These are phyloP conservation scores for Beta macrorhiza DNA, from an alignment of 179 eudicot species.

Conservation along the genomic window DNA sequence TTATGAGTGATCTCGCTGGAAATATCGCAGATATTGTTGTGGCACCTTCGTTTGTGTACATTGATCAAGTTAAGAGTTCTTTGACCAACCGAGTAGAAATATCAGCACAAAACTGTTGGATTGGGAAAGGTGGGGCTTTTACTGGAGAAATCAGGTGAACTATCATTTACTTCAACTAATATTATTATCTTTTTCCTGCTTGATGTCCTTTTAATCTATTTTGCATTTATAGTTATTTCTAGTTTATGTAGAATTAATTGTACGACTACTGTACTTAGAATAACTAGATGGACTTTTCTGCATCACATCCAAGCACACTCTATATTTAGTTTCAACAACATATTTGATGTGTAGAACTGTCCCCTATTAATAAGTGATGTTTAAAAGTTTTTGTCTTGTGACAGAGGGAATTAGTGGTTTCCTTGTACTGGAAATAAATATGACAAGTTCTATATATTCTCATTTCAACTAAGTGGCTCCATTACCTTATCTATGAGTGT, in stretches of 20 bases:
- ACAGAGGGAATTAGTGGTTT: neutral
- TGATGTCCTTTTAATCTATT: neutral
- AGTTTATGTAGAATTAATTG: neutral
- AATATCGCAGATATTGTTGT: constrained; percentile 84
- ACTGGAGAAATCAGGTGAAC: constrained; percentile 95
- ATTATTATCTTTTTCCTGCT: neutral
- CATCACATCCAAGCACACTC: neutral
- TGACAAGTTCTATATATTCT: neutral
- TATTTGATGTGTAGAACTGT: neutral
- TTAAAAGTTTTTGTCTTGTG: neutral
- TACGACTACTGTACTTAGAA: neutral
- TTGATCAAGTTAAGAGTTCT: constrained; percentile 86
- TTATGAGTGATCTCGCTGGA: neutral
- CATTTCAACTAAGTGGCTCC: neutral
- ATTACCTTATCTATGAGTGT: neutral
- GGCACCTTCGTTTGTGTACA: constrained; percentile 86
- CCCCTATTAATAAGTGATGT: neutral
- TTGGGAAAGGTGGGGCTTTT: constrained; percentile 94
- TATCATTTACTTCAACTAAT: neutral
- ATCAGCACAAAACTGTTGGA: constrained; percentile 96
- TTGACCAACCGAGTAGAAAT: constrained; percentile 74
- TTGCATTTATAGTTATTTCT: neutral
- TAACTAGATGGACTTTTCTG: neutral
- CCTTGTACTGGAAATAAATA: neutral
- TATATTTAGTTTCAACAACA: neutral